Evolutionary conservation across 306 rosid species (phyloP), one percentile per base, ranked within the genome.

Genomic region (Ziziphus jujuba): DNA sequence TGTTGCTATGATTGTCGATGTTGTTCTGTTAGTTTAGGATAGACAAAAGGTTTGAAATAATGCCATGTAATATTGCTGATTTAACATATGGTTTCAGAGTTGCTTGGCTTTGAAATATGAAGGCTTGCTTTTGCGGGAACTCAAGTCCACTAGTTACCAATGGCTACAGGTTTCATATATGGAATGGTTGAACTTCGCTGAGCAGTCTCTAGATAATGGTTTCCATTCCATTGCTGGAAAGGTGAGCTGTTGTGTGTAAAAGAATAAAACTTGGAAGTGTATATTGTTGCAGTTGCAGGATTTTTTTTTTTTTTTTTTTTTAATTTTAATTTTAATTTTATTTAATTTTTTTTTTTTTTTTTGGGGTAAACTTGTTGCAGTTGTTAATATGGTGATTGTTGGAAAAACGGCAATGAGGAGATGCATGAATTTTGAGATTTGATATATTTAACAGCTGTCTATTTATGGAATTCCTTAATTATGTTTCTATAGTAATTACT

Each of bases 51-150:
- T 44, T 57, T 51, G 56, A 2, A 0, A 55, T 31, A 47, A 13
- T 65, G 9, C 8, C 35, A n/a, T 21, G 8, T 43, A 13, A 17
- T 7, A 56, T 10, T 57, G 59, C 20, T 58, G 52, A 14, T 60
- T 33, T 15, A 9, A 55, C 56, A 50, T 48, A 62, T 75, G 75
- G 53, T 36, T 50, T 34, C 61, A 88, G 97, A 93, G 89, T 79
- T 90, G 91, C 77, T 81, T 90, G 82, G 98, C 97, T 14, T 71
- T 93, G 86, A 83, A 95, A 74, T 90, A 93, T 40, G 98, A 93
- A 74, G 96, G 87, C 73, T 85, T 93, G 77, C 69, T 77, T 73
- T 47, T 90, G 83, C 80, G 90, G 50, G 87, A 88, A 11, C 64
- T 69, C 59, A 80, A 78, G 72, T 88, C 90, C 10, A 34, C 77